Conservation (phyloP, 192 early-diverging fungal species). For the Coemansia sp. region DNA sequence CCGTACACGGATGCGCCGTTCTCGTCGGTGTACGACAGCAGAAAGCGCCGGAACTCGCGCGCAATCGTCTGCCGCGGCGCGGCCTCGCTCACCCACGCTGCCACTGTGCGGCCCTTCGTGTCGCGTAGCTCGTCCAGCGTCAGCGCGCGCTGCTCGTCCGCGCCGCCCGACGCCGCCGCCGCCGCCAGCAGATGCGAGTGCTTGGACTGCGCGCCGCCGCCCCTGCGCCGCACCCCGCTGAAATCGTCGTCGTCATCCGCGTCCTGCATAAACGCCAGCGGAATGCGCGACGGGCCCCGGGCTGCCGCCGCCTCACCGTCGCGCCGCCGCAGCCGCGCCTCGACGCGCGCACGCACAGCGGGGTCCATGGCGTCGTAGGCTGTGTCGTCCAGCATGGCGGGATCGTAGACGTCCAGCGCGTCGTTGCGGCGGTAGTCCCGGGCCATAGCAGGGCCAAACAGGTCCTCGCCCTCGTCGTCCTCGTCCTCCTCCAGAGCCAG, state of each 20-base stretch:
- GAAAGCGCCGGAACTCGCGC: constrained; percentile 83
- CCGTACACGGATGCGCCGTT: constrained; percentile 90
- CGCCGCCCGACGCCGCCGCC: constrained; percentile 44
- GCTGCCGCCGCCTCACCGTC: constrained; percentile 71
- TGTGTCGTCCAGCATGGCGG: constrained; percentile 77
- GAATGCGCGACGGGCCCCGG: constrained; percentile 53
- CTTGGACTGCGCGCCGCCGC: constrained; percentile 21
- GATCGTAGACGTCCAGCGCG: constrained; percentile 73
- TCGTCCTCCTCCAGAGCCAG: constrained; percentile 50
- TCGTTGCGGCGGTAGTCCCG: constrained; percentile 77
- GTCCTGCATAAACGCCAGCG: constrained; percentile 86
- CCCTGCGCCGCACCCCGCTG: constrained; percentile 8
- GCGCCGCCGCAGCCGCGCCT: constrained; percentile 72
- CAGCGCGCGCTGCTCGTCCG: constrained; percentile 64
- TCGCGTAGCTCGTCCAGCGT: constrained; percentile 75
- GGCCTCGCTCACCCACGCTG: constrained; percentile 83
- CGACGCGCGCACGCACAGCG: constrained; percentile 65
- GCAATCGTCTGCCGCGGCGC: constrained; percentile 77
- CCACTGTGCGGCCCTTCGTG: constrained; percentile 74
- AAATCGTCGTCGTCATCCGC: constrained; percentile 60
- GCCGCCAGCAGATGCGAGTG: constrained; percentile 54
- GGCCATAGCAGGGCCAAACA: constrained; percentile 83
- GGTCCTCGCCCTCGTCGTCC: constrained; percentile 84
- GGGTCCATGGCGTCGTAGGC: constrained; percentile 71
- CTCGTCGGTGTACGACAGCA: constrained; percentile 80